Conservation (phyloP, 208 protist genomes). For the Trypanosomatidae sp. region DNA sequence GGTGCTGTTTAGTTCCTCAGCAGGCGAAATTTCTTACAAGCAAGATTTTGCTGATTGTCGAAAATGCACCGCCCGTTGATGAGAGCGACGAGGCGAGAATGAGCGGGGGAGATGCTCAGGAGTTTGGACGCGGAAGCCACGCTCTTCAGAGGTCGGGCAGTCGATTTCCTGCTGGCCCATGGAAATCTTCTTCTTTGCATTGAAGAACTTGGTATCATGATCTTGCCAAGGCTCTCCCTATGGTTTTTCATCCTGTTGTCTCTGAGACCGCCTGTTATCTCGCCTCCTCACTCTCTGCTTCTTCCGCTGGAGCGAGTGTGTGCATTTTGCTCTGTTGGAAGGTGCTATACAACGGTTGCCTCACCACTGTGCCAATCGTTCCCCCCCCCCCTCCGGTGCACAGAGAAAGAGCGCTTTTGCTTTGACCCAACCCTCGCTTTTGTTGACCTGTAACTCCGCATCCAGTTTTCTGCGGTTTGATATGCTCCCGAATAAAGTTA, state of each 20-base stretch:
- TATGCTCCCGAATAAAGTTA: too few relatives aligned
- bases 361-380: neutral
- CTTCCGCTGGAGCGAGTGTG: neutral
- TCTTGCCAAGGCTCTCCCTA: too few relatives aligned
- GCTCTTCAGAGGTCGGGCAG: neutral
- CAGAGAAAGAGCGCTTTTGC: neutral
- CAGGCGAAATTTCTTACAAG: neutral
- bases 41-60: neutral
- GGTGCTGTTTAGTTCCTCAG: neutral
- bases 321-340: neutral
- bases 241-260: neutral
- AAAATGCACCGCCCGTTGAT: neutral
- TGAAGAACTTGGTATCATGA: neutral
- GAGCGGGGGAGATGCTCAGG: neutral
- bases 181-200: neutral
- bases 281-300: neutral
- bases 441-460: neutral
- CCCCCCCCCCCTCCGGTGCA: neutral
- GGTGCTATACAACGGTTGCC: neutral
- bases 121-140: neutral
- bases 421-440: neutral
- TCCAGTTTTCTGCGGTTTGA: neutral
- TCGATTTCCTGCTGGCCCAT: neutral
- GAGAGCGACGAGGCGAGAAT: neutral
- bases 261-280: neutral